phyloP scores from a whole-genome alignment of 2,329 filamentous ascomycete species.

The Sclerotinia borealis region DNA sequence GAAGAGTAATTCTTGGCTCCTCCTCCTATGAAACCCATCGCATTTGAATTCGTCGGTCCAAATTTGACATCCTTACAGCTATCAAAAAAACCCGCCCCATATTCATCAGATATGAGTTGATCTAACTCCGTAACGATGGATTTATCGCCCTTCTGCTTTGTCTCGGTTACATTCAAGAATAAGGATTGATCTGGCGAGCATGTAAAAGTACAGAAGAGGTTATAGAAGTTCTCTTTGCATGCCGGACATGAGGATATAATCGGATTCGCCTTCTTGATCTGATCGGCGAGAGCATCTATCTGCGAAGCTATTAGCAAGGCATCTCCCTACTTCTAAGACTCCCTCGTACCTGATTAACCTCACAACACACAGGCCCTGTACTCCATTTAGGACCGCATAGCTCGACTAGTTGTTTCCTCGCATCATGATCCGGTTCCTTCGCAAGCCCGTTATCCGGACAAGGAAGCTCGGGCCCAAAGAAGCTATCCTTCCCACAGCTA shows the following conservation, averaged over 20 bases:
- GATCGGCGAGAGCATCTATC: slow-evolving; percentile 74
- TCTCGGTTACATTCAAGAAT: slow-evolving; percentile 86
- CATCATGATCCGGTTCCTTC: slow-evolving; percentile 61
- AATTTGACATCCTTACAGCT: slow-evolving; percentile 99
- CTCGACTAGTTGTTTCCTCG: slow-evolving; percentile 71
- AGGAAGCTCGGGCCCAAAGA: slow-evolving; percentile 84
- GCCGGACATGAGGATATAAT: slow-evolving; percentile 92
- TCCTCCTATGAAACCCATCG: slow-evolving; percentile 93
- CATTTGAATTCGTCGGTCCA: slow-evolving; percentile 84
- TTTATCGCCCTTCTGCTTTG: slow-evolving; percentile 48
- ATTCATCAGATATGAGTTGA: slow-evolving; percentile 77
- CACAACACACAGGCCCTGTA: slow-evolving; percentile 78
- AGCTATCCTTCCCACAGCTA: slow-evolving; percentile 83
- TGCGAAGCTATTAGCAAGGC: slow-evolving; percentile 32
- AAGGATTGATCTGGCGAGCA: slow-evolving; percentile 95
- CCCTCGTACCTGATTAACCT: slow-evolving; percentile 60
- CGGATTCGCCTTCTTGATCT: slow-evolving; percentile 78
- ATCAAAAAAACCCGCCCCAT: slow-evolving; percentile 83
- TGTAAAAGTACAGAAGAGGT: slow-evolving; percentile 95
- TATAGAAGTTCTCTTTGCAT: slow-evolving; percentile 98
- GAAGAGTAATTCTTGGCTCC: slow-evolving; percentile 84
- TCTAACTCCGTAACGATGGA: slow-evolving; percentile 80
- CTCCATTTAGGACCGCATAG: slow-evolving; percentile 87
- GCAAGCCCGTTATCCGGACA: slow-evolving; percentile 89
- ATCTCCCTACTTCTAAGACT: background rate